Conservation (phyloP, 225 moss, liverwort and hornwort species). For the Physcomitrium patens region DNA sequence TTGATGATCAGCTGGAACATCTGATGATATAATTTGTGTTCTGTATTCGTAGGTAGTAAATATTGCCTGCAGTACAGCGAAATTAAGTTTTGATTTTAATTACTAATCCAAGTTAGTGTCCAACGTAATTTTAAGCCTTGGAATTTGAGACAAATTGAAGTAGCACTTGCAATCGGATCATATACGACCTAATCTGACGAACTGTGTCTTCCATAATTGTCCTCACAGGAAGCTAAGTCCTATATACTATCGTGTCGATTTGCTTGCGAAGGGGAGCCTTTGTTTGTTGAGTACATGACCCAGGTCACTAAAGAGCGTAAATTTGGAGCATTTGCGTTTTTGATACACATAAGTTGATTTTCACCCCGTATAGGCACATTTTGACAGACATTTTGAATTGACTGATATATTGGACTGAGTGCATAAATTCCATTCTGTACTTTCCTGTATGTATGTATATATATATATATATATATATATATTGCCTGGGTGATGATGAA, state of each 20-base stretch:
- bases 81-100: too few relatives aligned
- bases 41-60: too few relatives aligned
- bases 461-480: too few relatives aligned
- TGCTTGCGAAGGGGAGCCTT: conserved; percentile 12
- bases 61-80: too few relatives aligned
- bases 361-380: not conserved
- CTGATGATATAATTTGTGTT: not conserved
- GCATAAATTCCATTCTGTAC: not conserved
- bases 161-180: not conserved
- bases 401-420: conserved; percentile 1
- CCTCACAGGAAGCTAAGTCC: conserved; percentile 12
- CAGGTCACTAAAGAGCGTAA: not conserved
- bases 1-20: not conserved
- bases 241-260: conserved; percentile 7
- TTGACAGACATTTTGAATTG: not conserved
- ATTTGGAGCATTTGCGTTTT: not conserved
- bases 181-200: not conserved
- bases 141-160: not conserved
- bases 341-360: not conserved
- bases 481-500: too few relatives aligned
- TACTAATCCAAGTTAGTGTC: too few relatives aligned
- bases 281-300: conserved; percentile 28
- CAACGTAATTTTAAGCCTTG: not conserved
- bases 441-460: too few relatives aligned
- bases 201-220: not conserved